Evolutionary conservation across 139 green algal species (phyloP).

Genomic region (Diplosphaera chodatii): DNA sequence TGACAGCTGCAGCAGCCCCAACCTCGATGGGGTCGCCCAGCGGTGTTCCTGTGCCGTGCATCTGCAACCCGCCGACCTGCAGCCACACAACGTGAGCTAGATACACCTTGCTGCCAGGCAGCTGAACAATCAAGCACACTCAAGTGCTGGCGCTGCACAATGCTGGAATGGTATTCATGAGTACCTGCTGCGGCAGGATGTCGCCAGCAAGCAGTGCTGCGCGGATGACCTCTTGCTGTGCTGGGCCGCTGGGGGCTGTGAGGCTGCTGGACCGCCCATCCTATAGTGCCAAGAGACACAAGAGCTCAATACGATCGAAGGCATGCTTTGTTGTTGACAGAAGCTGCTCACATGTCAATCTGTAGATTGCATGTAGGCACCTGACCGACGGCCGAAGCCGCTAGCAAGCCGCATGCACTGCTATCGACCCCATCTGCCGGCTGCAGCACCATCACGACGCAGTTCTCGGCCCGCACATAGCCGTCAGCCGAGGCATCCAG

Average conservation of each 20-base stretch:
- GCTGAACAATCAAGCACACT: too few relatives aligned
- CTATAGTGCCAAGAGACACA: too few relatives aligned
- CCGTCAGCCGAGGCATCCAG: constrained; percentile 69
- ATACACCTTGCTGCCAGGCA: too few relatives aligned
- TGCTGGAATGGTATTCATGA: too few relatives aligned
- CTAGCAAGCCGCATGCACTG: constrained; percentile 9
- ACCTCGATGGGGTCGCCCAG: constrained; percentile 89
- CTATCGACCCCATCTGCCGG: not conserved
- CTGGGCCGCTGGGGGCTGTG: constrained; percentile 80
- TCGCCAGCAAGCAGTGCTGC: constrained; percentile 27
- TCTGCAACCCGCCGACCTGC: constrained; percentile 28
- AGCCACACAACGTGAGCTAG: too few relatives aligned
- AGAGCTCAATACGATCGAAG: too few relatives aligned
- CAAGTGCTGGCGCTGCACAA: too few relatives aligned
- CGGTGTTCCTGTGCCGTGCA: constrained; percentile 83
- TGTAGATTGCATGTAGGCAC: too few relatives aligned
- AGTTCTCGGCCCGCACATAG: constrained; percentile 62
- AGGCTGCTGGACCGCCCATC: constrained; percentile 57
- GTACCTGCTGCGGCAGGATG: not conserved
- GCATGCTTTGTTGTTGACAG: too few relatives aligned
- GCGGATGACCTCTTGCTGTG: constrained; percentile 69
- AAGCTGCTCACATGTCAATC: too few relatives aligned
- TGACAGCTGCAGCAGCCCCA: constrained; percentile 41
- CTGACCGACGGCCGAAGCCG: constrained; percentile 35
- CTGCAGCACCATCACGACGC: constrained; percentile 31